Conservation (phyloP, 352 stramenopile species). For the Pythium grandisporangium region DNA sequence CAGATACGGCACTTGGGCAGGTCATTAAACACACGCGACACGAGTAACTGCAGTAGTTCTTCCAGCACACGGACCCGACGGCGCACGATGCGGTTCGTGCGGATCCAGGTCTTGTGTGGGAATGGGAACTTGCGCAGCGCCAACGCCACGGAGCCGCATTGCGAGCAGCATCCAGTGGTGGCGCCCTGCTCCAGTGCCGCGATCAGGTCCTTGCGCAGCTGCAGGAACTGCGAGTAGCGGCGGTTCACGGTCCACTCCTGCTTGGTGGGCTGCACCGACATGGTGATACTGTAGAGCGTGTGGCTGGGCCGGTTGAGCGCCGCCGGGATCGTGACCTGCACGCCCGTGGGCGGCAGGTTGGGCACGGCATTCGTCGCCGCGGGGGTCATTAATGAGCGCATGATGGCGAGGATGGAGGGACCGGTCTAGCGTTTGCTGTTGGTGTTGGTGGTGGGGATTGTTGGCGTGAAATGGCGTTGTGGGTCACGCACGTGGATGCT, state of each 20-base stretch:
- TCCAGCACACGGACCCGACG: slow-evolving; percentile 56
- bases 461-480: too few species aligned
- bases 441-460: too few species aligned
- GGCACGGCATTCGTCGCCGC: too few species aligned
- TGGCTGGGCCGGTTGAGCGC: slow-evolving; percentile 75
- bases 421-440: too few species aligned
- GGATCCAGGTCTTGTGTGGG: slow-evolving; percentile 53
- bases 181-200: slow-evolving; percentile 22
- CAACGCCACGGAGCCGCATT: slow-evolving; percentile 53
- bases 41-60: slow-evolving; percentile 65
- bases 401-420: too few species aligned
- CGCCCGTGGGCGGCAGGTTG: too few species aligned
- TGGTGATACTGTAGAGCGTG: slow-evolving; percentile 81
- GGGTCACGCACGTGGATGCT: too few species aligned
- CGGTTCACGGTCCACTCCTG: slow-evolving; percentile 83
- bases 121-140: slow-evolving; percentile 57
- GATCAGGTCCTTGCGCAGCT: slow-evolving; percentile 63
- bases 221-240: slow-evolving; percentile 81
- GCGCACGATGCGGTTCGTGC: slow-evolving; percentile 65
- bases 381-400: too few species aligned
- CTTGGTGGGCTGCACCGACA: slow-evolving; percentile 64
- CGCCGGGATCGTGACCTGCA: slow-evolving; percentile 77
- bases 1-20: slow-evolving; percentile 67
- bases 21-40: slow-evolving; percentile 60
- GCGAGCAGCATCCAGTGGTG: slow-evolving; percentile 47